These are phyloP conservation scores for Argentina anserina DNA, from an alignment of 306 rosid species.

Conservation along the genomic window DNA sequence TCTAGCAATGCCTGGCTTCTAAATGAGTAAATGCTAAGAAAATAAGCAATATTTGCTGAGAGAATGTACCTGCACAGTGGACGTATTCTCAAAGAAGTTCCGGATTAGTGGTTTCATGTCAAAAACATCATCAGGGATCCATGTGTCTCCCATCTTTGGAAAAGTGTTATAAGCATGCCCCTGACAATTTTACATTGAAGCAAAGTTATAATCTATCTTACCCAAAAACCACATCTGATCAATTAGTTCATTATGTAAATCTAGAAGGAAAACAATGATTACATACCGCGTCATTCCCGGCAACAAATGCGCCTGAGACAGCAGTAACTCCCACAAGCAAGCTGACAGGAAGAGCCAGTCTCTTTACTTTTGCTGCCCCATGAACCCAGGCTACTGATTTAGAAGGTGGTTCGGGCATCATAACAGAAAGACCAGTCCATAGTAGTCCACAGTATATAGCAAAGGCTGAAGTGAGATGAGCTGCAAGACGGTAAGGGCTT, in stretches of 20 bases:
- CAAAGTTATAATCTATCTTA: conserved; percentile 4
- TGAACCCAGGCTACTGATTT: conserved; percentile 72
- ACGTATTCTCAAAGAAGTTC: conserved; percentile 76
- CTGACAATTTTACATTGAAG: conserved; percentile 37
- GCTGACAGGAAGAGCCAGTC: conserved; percentile 67
- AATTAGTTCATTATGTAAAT: conserved; percentile 13
- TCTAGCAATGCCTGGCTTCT: not conserved
- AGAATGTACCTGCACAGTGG: not conserved
- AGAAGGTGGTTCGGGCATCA: conserved; percentile 92
- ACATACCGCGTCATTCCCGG: conserved; percentile 92
- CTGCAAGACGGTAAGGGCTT: conserved; percentile 95
- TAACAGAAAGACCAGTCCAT: conserved; percentile 86
- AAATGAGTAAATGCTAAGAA: not conserved
- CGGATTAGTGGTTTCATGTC: conserved; percentile 76
- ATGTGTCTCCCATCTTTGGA: conserved; percentile 83
- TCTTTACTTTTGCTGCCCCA: conserved; percentile 85
- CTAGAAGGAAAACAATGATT: conserved; percentile 10
- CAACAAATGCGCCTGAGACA: conserved; percentile 90
- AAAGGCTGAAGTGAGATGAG: conserved; percentile 96
- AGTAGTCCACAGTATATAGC: conserved; percentile 81
- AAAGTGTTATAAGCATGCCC: conserved; percentile 87
- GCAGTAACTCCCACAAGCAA: conserved; percentile 83
- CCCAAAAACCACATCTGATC: conserved; percentile 5
- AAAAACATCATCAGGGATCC: conserved; percentile 72
- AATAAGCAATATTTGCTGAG: not conserved